Conservation (phyloP, 2,329 filamentous ascomycete genomes). For the Chaetomiaceae sp. region DNA sequence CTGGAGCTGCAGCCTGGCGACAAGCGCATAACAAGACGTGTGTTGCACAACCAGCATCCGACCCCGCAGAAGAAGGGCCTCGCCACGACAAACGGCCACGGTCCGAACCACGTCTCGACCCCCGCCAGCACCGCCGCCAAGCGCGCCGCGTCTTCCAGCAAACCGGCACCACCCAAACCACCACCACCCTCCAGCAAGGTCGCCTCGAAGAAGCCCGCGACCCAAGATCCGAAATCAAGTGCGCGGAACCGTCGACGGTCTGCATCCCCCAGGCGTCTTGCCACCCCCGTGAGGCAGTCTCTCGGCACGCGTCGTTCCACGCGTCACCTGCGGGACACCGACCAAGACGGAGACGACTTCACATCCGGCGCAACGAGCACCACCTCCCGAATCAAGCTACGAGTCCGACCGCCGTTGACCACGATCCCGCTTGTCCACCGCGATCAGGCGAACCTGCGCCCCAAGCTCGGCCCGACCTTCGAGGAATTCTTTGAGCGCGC, state of each 20-base stretch:
- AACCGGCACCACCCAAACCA: conserved; percentile 26
- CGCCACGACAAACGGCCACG: conserved; percentile 29
- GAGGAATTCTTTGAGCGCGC: conserved; percentile 54
- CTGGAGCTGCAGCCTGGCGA: conserved; percentile 47
- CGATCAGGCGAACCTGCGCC: conserved; percentile 49
- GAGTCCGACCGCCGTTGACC: conserved; percentile 38
- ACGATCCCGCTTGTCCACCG: conserved; percentile 56
- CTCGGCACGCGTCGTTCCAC: conserved; percentile 41
- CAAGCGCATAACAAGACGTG: conserved; percentile 49
- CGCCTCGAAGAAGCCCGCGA: conserved; percentile 16
- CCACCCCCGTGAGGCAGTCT: conserved; percentile 37
- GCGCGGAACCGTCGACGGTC: conserved; percentile 37
- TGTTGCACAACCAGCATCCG: conserved; percentile 34
- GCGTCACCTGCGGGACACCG: conserved; percentile 32
- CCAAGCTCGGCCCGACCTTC: conserved; percentile 51
- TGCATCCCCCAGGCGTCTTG: conserved; percentile 35
- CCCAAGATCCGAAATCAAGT: conserved; percentile 24
- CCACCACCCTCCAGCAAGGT: conserved; percentile 20
- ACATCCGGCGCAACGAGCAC: conserved; percentile 28
- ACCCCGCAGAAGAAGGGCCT: conserved; percentile 33
- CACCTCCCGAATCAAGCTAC: conserved; percentile 45
- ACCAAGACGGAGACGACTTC: conserved; percentile 26
- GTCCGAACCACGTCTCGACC: conserved; percentile 12
- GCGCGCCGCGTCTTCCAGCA: conserved; percentile 31
- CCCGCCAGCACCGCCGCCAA: conserved; percentile 26